Evolutionary conservation across 495 filamentous ascomycete species (phyloP).

Genomic region (Stereocaulon alpinum): DNA sequence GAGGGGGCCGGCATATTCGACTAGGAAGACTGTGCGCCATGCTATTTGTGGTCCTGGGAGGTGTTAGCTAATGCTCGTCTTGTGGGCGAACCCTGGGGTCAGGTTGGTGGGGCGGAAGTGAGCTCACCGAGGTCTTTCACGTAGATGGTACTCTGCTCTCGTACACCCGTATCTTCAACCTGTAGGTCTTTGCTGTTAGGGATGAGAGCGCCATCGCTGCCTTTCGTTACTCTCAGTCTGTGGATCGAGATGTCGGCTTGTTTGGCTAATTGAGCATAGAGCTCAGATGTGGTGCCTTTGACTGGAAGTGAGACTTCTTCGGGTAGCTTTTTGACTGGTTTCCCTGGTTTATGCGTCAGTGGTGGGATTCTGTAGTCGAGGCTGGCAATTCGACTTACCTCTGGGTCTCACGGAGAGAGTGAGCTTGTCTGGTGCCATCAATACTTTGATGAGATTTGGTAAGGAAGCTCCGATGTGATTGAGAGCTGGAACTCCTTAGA

Average conservation of each 20-base stretch:
- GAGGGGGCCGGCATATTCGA: slow-evolving; percentile 89
- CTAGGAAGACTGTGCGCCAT: slow-evolving; percentile 87
- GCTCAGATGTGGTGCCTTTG: slow-evolving; percentile 51
- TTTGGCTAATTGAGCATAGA: slow-evolving; percentile 47
- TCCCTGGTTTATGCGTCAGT: slow-evolving; percentile 28
- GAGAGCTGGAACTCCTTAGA: background rate
- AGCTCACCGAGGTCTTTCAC: slow-evolving; percentile 66
- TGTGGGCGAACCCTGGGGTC: background rate
- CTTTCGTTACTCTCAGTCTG: slow-evolving; percentile 60
- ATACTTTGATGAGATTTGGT: background rate
- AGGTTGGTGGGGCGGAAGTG: background rate
- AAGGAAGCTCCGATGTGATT: background rate
- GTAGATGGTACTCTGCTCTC: slow-evolving; percentile 59
- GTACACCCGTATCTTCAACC: slow-evolving; percentile 52
- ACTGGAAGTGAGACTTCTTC: slow-evolving; percentile 49
- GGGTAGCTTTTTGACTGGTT: slow-evolving; percentile 63
- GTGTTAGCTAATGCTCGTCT: background rate
- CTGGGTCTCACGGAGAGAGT: slow-evolving; percentile 21
- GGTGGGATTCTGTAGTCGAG: background rate
- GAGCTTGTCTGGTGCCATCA: slow-evolving; percentile 14
- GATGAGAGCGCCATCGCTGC: slow-evolving; percentile 55
- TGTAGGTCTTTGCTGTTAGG: slow-evolving; percentile 58
- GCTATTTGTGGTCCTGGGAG: slow-evolving; percentile 72
- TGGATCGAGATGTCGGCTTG: slow-evolving; percentile 46
- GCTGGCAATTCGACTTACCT: slow-evolving; percentile 6